phyloP scores from a whole-genome alignment of 2,329 filamentous ascomycete genomes.

The Diaporthe humulicola region DNA sequence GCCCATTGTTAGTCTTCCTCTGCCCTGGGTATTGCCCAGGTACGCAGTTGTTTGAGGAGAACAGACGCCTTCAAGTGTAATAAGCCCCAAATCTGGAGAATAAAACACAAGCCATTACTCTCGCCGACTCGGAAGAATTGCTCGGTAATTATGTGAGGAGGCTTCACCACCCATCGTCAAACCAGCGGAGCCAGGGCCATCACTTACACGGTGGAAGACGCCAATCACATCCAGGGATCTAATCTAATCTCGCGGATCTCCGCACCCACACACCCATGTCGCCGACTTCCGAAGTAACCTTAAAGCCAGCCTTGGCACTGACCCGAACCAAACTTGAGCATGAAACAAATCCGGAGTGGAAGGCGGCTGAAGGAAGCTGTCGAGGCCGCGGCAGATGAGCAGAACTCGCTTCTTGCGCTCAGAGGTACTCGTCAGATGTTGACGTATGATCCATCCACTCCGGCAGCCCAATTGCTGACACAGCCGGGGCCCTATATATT shows the following conservation, averaged over 20 bases:
- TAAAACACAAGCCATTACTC: neutral
- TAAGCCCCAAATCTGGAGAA: neutral
- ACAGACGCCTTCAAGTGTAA: neutral
- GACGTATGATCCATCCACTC: constrained; percentile 18
- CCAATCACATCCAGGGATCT: constrained; percentile 35
- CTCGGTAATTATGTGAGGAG: neutral
- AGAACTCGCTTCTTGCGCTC: neutral
- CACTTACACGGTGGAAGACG: constrained; percentile 14
- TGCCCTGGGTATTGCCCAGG: neutral
- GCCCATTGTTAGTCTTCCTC: neutral
- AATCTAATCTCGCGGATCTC: constrained; percentile 38
- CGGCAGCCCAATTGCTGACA: constrained; percentile 7
- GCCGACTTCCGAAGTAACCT: constrained; percentile 24
- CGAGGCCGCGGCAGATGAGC: neutral
- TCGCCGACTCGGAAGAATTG: neutral
- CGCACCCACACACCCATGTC: neutral
- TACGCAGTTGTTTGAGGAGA: neutral
- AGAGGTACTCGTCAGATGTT: constrained; percentile 21
- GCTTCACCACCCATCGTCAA: neutral
- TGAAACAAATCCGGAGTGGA: constrained; percentile 8
- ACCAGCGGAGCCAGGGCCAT: neutral
- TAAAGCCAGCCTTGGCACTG: constrained; percentile 1
- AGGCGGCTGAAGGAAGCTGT: neutral
- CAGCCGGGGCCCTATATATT: constrained; percentile 11
- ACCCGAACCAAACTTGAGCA: neutral